Percentiles rank a stretch among this genome's conserved stretches.
Evolutionary conservation across 2,329 filamentous ascomycete genomes (phyloP).

Genomic region (Penicillium sp.): DNA sequence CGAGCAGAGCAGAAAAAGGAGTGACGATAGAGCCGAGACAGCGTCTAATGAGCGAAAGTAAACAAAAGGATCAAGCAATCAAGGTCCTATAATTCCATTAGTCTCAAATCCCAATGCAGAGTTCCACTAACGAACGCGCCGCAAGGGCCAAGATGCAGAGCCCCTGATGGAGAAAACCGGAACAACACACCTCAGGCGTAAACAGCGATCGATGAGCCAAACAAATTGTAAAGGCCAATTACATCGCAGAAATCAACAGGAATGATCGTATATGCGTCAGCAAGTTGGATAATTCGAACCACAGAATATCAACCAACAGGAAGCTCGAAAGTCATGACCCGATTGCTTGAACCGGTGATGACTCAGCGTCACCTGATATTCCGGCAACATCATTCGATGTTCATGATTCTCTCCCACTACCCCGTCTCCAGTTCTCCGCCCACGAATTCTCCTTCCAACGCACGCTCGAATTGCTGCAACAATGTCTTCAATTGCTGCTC

Average conservation of each 20-base stretch:
- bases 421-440: slow-evolving; percentile 17
- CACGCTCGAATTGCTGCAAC: slow-evolving; percentile 19
- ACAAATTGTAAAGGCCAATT: slow-evolving; percentile 11
- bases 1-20: slow-evolving; percentile 7
- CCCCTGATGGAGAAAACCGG: slow-evolving; percentile 16
- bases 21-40: slow-evolving; percentile 6
- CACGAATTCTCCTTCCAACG: slow-evolving; percentile 14
- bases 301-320: slow-evolving; percentile 7
- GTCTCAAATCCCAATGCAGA: not conserved
- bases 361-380: slow-evolving; percentile 28
- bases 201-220: slow-evolving; percentile 6
- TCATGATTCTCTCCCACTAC: slow-evolving; percentile 30
- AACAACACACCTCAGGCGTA: slow-evolving; percentile 10
- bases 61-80: slow-evolving; percentile 5
- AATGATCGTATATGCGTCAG: slow-evolving; percentile 6
- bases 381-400: slow-evolving; percentile 34
- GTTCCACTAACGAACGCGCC: slow-evolving; percentile 10
- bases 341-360: slow-evolving; percentile 6
- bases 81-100: slow-evolving; percentile 8
- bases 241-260: slow-evolving; percentile 12
- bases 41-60: slow-evolving; percentile 8
- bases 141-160: slow-evolving; percentile 9
- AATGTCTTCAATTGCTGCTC: slow-evolving; percentile 44
- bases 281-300: not conserved
- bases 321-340: slow-evolving; percentile 6